A percentile compares a stretch with the other conserved stretches of the same genome.
Evolutionary conservation across 2,329 filamentous ascomycete species (phyloP).

Genomic region (Ophiostoma quercus): DNA sequence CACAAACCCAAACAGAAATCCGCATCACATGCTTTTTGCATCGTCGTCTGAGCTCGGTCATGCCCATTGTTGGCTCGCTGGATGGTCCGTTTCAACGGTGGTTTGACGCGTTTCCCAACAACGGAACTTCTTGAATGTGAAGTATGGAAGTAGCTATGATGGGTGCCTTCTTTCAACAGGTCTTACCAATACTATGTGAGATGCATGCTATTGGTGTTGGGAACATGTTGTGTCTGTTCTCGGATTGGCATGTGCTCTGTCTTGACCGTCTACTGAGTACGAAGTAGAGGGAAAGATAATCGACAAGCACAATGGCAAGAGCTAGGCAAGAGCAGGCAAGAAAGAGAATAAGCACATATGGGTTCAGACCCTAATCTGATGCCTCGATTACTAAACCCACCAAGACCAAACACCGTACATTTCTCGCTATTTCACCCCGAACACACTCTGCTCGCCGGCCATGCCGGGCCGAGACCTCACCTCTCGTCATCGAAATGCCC

Average conservation of each 20-base stretch:
- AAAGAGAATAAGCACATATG: too few relatives aligned
- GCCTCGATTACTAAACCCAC: not conserved
- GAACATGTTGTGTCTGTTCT: not conserved
- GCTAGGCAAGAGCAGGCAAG: too few relatives aligned
- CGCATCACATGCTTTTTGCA: conserved; percentile 10
- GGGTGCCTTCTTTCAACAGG: not conserved
- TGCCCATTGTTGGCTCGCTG: not conserved
- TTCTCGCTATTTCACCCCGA: not conserved
- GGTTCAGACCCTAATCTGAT: too few relatives aligned
- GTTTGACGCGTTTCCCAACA: not conserved
- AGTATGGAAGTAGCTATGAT: not conserved
- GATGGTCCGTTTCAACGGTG: not conserved
- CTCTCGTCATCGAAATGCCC: not conserved
- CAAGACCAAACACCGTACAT: not conserved
- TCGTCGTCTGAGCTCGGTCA: not conserved
- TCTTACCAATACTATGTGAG: too few relatives aligned
- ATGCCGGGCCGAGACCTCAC: not conserved
- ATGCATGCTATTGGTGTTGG: not conserved
- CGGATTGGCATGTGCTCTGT: not conserved
- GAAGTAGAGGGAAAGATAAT: too few relatives aligned
- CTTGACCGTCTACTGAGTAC: not conserved
- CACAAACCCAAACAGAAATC: not conserved
- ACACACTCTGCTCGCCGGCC: not conserved
- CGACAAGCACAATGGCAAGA: too few relatives aligned
- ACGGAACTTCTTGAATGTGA: not conserved